Conservation (phyloP, 2,329 filamentous ascomycete species). For the Delphinella strobiligena region DNA sequence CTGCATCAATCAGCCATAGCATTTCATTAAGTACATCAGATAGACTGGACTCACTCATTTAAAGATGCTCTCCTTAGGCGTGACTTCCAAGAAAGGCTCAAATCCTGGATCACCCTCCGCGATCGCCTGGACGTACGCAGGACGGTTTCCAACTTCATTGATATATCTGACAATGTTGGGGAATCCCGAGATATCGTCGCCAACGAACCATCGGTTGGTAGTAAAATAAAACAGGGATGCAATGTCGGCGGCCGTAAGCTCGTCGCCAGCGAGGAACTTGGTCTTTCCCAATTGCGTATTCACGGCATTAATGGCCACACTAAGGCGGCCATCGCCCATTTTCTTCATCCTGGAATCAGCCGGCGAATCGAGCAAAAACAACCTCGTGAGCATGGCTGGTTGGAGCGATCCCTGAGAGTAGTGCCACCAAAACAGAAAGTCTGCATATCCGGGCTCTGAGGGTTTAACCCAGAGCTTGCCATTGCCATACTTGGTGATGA, state of each 20-base stretch:
- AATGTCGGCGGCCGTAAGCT: constrained; percentile 44
- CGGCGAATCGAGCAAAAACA: constrained; percentile 7
- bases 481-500: constrained; percentile 32
- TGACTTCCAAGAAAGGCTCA: constrained; percentile 20
- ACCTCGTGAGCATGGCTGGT: constrained; percentile 17
- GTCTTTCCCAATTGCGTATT: constrained; percentile 29
- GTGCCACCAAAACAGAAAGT: constrained; percentile 35
- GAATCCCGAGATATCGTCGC: constrained; percentile 30
- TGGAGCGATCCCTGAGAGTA: constrained; percentile 33
- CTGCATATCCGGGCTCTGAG: constrained; percentile 30
- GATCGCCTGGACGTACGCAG: constrained; percentile 37
- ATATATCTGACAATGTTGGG: constrained; percentile 36
- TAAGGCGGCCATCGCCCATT: constrained; percentile 15
- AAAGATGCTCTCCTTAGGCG: constrained; percentile 1
- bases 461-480: constrained; percentile 29
- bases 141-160: constrained; percentile 30
- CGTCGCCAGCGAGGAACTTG: constrained; percentile 37
- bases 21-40: too few species aligned
- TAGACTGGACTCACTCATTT: too few species aligned
- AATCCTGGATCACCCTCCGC: constrained; percentile 38
- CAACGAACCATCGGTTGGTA: constrained; percentile 35
- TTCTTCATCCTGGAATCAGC: constrained; percentile 12
- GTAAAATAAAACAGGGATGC: constrained; percentile 42
- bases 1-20: too few species aligned
- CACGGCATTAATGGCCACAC: constrained; percentile 21